Percentiles rank a stretch among this genome's conserved stretches.
Conservation (phyloP, 441 rosid species). For the Mallotus japonicus region DNA sequence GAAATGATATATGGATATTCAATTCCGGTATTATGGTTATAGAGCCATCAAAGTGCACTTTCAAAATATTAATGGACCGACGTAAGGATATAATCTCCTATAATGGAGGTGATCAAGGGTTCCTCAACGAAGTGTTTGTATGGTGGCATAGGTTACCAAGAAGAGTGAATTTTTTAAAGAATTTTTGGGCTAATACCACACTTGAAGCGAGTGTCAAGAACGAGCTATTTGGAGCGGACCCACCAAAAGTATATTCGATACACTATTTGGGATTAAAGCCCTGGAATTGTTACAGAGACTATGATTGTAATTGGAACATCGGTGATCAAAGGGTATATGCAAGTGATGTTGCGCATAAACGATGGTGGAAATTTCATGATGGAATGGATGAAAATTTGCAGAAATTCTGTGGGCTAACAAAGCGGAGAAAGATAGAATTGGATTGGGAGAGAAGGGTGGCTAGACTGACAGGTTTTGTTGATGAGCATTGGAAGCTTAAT, state of each 20-base stretch:
- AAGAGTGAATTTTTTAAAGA: slow-evolving; percentile 76
- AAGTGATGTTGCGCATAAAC: slow-evolving; percentile 72
- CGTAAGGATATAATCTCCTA: slow-evolving; percentile 73
- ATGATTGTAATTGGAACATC: slow-evolving; percentile 82
- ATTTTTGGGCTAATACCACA: slow-evolving; percentile 83
- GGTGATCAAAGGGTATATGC: slow-evolving; percentile 69
- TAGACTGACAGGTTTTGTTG: slow-evolving; percentile 39
- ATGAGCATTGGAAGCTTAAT: slow-evolving; percentile 72
- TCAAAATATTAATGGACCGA: slow-evolving; percentile 52
- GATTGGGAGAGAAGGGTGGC: slow-evolving; percentile 81
- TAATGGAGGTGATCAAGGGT: slow-evolving; percentile 97
- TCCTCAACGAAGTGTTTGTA: slow-evolving; percentile 73
- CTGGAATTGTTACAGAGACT: slow-evolving; percentile 89
- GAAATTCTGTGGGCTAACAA: slow-evolving; percentile 61
- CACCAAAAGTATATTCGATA: slow-evolving; percentile 69
- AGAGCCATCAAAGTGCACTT: slow-evolving; percentile 93
- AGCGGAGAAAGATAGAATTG: slow-evolving; percentile 59
- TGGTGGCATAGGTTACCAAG: slow-evolving; percentile 94
- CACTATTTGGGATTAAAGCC: slow-evolving; percentile 91
- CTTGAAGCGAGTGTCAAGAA: slow-evolving; percentile 64
- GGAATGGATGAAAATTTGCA: slow-evolving; percentile 59
- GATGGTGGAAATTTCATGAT: slow-evolving; percentile 90
- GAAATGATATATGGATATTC: slow-evolving; percentile 79
- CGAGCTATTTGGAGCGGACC: slow-evolving; percentile 69
- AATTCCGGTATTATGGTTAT: slow-evolving; percentile 90